Evolutionary conservation across 345 rosid species (phyloP).

Genomic region (Microthlaspi erraticum): DNA sequence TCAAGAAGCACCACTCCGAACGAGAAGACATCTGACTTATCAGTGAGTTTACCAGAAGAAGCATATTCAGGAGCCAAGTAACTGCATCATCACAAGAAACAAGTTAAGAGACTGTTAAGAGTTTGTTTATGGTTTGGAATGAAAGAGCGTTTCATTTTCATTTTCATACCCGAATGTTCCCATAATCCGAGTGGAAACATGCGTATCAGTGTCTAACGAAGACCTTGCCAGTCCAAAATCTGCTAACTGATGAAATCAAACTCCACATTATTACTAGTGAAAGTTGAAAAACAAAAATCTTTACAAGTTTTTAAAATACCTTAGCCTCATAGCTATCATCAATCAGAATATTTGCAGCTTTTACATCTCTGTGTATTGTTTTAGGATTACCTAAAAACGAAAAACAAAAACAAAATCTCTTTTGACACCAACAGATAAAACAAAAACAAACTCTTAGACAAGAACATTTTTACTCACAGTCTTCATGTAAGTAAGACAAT

Average conservation of each 20-base stretch:
- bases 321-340: constrained; percentile 76
- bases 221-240: constrained; percentile 93
- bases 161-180: constrained; percentile 85
- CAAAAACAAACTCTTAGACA: neutral
- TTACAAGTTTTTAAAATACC: constrained; percentile 46
- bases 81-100: constrained; percentile 48
- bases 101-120: neutral
- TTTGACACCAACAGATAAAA: constrained; percentile 1
- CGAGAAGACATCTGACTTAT: constrained; percentile 86
- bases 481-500: constrained; percentile 88
- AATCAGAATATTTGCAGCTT: constrained; percentile 80
- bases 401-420: neutral
- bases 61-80: constrained; percentile 97
- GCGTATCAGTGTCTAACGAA: constrained; percentile 76
- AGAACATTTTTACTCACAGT: constrained; percentile 58
- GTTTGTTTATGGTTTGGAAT: neutral
- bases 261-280: neutral
- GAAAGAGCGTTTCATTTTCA: neutral
- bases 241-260: constrained; percentile 61
- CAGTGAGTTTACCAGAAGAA: constrained; percentile 82
- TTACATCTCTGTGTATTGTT: constrained; percentile 91
- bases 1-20: constrained; percentile 89
- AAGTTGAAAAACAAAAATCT: neutral
- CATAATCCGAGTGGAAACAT: constrained; percentile 89
- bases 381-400: constrained; percentile 81